These are phyloP conservation scores for Monascus purpureus DNA, from an alignment of 495 filamentous ascomycete genomes.

Conservation along the genomic window DNA sequence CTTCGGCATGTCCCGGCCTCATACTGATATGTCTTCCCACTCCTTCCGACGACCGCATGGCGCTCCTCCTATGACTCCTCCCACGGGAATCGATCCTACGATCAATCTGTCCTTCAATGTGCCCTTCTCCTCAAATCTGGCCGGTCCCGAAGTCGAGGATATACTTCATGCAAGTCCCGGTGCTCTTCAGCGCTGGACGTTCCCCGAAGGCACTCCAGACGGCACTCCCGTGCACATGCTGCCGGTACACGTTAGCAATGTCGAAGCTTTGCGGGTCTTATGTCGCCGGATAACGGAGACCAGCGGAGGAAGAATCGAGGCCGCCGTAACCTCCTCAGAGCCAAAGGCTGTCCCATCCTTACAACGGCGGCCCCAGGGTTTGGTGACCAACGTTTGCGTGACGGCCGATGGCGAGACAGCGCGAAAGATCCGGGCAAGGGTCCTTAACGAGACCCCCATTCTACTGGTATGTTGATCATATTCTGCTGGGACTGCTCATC, in stretches of 20 bases:
- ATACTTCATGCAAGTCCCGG: slow-evolving; percentile 76
- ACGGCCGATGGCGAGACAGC: slow-evolving; percentile 73
- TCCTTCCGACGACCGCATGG: slow-evolving; percentile 57
- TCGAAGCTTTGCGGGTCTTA: slow-evolving; percentile 57
- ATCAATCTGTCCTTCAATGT: slow-evolving; percentile 86
- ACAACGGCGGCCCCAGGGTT: slow-evolving; percentile 52
- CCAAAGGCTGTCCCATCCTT: slow-evolving; percentile 58
- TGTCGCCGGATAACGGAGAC: slow-evolving; percentile 66
- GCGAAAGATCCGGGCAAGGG: slow-evolving; percentile 67
- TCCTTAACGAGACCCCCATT: slow-evolving; percentile 76
- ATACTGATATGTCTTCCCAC: slow-evolving; percentile 59
- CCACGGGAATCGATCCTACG: slow-evolving; percentile 49
- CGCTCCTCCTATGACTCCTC: slow-evolving; percentile 48
- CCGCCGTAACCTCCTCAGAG: slow-evolving; percentile 66
- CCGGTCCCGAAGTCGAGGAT: slow-evolving; percentile 81
- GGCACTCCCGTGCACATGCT: slow-evolving; percentile 71
- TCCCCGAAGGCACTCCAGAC: slow-evolving; percentile 72
- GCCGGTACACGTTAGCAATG: slow-evolving; percentile 75
- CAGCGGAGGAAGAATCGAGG: slow-evolving; percentile 57
- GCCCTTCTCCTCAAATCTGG: slow-evolving; percentile 80
- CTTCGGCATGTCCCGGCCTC: slow-evolving; percentile 63
- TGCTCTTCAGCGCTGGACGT: slow-evolving; percentile 79
- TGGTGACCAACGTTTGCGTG: slow-evolving; percentile 83
- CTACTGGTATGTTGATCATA: slow-evolving; percentile 52
- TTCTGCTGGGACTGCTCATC: slow-evolving; percentile 10